A percentile compares a stretch with the other conserved stretches of the same genome.
phyloP scores from a whole-genome alignment of 1,284 basidiomycete genomes.

The Tremellales sp. region DNA sequence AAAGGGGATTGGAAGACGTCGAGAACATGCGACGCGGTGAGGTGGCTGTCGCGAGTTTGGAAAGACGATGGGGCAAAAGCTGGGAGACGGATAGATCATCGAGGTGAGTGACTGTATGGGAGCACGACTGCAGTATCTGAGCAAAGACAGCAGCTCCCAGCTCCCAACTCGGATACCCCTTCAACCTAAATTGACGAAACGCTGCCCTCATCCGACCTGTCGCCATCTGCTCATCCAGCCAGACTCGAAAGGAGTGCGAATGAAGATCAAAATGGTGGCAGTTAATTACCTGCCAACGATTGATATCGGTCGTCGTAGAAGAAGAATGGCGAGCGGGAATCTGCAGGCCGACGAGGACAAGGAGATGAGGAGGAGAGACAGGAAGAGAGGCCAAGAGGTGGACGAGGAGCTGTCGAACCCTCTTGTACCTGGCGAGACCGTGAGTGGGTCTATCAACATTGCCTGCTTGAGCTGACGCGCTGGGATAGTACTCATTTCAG shows the following conservation, averaged over 20 bases:
- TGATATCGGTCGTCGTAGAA: conserved; percentile 55
- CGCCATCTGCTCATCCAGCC: conserved; percentile 97
- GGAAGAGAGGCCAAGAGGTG: conserved; percentile 25
- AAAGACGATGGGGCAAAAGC: conserved; percentile 75
- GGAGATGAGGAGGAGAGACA: conserved; percentile 21
- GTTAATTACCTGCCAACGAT: conserved; percentile 88
- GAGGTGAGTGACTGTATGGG: conserved; percentile 54
- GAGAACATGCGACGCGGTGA: conserved; percentile 59
- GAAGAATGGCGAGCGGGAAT: conserved; percentile 15
- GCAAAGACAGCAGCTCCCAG: conserved; percentile 59
- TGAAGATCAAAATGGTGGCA: conserved; percentile 96
- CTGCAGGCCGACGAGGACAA: conserved; percentile 19
- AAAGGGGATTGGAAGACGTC: conserved; percentile 17
- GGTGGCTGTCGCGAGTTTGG: conserved; percentile 63
- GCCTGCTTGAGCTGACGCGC: neutral
- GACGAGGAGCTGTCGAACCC: conserved; percentile 33
- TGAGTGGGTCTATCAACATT: conserved; percentile 12
- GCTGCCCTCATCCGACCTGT: conserved; percentile 73
- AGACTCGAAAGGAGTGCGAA: conserved; percentile 89
- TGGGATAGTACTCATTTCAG: conserved; percentile 67
- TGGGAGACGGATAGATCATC: conserved; percentile 67
- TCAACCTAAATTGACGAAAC: conserved; percentile 88
- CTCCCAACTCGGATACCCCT: conserved; percentile 84
- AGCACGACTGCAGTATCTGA: too few species aligned
- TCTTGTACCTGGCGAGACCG: conserved; percentile 30